Percentiles rank a stretch among this genome's conserved stretches.
phyloP scores from a whole-genome alignment of 495 filamentous ascomycete genomes.

The Lophiostoma macrostomum region DNA sequence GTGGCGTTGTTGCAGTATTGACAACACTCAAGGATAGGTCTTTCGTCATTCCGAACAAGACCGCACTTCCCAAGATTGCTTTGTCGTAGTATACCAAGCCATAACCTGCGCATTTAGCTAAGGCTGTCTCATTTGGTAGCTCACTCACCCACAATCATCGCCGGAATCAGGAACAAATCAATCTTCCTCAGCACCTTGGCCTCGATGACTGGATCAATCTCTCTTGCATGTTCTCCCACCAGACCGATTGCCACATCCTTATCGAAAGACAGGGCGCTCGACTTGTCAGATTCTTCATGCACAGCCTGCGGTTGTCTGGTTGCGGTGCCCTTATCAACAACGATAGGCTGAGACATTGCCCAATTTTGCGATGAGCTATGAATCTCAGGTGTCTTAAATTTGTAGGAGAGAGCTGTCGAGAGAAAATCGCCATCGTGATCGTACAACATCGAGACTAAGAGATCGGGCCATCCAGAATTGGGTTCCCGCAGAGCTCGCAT shows the following conservation, averaged over 20 bases:
- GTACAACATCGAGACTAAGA: too few relatives aligned
- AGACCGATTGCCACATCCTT: slow-evolving; percentile 50
- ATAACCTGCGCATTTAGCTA: slow-evolving; percentile 43
- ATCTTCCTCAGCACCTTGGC: slow-evolving; percentile 66
- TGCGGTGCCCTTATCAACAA: too few relatives aligned
- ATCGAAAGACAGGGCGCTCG: slow-evolving; percentile 30
- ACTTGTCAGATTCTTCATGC: too few relatives aligned
- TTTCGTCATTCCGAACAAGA: slow-evolving; percentile 71
- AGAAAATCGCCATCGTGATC: too few relatives aligned
- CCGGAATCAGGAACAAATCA: slow-evolving; percentile 66
- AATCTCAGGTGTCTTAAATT: too few relatives aligned
- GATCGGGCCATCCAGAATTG: too few relatives aligned
- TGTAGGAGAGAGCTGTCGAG: too few relatives aligned
- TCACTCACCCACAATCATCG: slow-evolving; percentile 62
- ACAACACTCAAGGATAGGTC: slow-evolving; percentile 57
- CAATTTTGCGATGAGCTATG: too few relatives aligned
- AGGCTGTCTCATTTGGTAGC: too few relatives aligned
- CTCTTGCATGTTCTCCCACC: slow-evolving; percentile 51
- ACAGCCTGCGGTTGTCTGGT: too few relatives aligned
- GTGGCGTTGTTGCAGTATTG: slow-evolving; percentile 53
- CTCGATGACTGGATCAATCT: slow-evolving; percentile 52
- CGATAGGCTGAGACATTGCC: too few relatives aligned
- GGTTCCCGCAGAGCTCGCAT: too few relatives aligned
- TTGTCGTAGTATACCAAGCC: slow-evolving; percentile 79
- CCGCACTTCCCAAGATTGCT: slow-evolving; percentile 68